phyloP scores from a whole-genome alignment of 2,329 filamentous ascomycete genomes.

The Paracoccidioides brasiliensis region DNA sequence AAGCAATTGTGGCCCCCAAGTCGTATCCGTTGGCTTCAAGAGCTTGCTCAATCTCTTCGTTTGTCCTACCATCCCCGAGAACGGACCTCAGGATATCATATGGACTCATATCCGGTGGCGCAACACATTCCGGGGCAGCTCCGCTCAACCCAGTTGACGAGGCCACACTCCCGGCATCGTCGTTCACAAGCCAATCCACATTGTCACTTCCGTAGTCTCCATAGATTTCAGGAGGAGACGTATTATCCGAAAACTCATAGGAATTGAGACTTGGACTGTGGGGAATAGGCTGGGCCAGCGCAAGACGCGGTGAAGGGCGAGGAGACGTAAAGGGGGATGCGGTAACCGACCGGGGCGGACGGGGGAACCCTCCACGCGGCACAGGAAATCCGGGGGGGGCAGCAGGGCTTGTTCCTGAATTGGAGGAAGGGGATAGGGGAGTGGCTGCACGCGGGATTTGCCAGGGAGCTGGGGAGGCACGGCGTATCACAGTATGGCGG shows the following conservation, averaged over 20 bases:
- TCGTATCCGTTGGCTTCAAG: slow-evolving; percentile 85
- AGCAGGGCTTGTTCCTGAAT: slow-evolving; percentile 63
- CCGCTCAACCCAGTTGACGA: slow-evolving; percentile 69
- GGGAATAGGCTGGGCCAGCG: slow-evolving; percentile 83
- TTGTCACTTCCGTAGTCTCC: slow-evolving; percentile 87
- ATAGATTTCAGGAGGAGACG: slow-evolving; percentile 70
- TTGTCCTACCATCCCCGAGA: slow-evolving; percentile 71
- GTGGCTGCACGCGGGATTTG: slow-evolving; percentile 62
- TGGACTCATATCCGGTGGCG: slow-evolving; percentile 83
- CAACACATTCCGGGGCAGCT: slow-evolving; percentile 67
- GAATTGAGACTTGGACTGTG: slow-evolving; percentile 89
- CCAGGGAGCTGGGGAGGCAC: slow-evolving; percentile 88
- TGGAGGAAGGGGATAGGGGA: slow-evolving; percentile 69
- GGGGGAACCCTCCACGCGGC: slow-evolving; percentile 60
- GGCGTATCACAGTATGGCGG: slow-evolving; percentile 77
- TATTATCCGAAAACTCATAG: slow-evolving; percentile 84
- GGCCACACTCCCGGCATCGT: slow-evolving; percentile 69
- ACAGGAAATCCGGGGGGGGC: slow-evolving; percentile 65
- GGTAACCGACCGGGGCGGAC: slow-evolving; percentile 61
- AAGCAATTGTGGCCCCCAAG: slow-evolving; percentile 76
- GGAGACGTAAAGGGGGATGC: slow-evolving; percentile 90
- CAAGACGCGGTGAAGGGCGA: slow-evolving; percentile 79
- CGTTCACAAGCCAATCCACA: slow-evolving; percentile 88
- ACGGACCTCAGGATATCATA: slow-evolving; percentile 97
- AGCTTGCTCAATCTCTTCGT: slow-evolving; percentile 89